A percentile compares a stretch with the other conserved stretches of the same genome.
These are phyloP conservation scores for Teunomyces tritomae DNA, from an alignment of 805 yeast species.

Conservation along the genomic window DNA sequence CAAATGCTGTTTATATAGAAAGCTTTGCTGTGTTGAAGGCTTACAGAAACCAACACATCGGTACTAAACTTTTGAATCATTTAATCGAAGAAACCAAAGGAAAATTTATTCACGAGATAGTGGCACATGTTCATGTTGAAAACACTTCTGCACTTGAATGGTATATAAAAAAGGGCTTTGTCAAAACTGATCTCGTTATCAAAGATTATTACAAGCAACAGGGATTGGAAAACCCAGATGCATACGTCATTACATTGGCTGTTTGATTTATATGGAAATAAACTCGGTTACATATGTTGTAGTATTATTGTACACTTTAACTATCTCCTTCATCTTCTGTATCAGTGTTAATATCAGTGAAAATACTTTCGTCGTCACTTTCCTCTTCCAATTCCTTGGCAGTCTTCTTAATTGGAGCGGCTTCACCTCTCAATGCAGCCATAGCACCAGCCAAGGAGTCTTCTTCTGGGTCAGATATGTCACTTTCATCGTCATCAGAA, in stretches of 20 bases:
- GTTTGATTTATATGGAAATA: not conserved
- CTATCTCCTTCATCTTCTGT: constrained; percentile 39
- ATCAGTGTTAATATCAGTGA: constrained; percentile 46
- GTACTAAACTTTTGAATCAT: constrained; percentile 53
- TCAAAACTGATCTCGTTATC: constrained; percentile 26
- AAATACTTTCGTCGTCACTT: constrained; percentile 36
- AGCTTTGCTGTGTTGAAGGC: constrained; percentile 64
- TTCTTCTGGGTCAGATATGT: constrained; percentile 69
- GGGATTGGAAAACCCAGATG: constrained; percentile 48
- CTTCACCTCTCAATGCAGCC: constrained; percentile 65
- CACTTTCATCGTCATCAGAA: constrained; percentile 47
- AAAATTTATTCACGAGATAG: constrained; percentile 51
- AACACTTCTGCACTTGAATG: constrained; percentile 45
- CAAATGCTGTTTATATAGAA: constrained; percentile 61
- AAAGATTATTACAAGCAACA: constrained; percentile 49
- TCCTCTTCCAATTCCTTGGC: constrained; percentile 34
- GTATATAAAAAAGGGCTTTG: constrained; percentile 53
- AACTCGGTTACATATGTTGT: not conserved
- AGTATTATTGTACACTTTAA: not conserved
- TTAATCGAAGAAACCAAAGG: constrained; percentile 55
- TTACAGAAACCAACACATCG: constrained; percentile 64
- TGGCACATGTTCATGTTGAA: constrained; percentile 51
- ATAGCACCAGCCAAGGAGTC: constrained; percentile 74
- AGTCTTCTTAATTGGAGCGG: constrained; percentile 18
- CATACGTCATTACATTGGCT: constrained; percentile 30